phyloP scores from a whole-genome alignment of 179 eudicot species.

The Beta corolliflora region DNA sequence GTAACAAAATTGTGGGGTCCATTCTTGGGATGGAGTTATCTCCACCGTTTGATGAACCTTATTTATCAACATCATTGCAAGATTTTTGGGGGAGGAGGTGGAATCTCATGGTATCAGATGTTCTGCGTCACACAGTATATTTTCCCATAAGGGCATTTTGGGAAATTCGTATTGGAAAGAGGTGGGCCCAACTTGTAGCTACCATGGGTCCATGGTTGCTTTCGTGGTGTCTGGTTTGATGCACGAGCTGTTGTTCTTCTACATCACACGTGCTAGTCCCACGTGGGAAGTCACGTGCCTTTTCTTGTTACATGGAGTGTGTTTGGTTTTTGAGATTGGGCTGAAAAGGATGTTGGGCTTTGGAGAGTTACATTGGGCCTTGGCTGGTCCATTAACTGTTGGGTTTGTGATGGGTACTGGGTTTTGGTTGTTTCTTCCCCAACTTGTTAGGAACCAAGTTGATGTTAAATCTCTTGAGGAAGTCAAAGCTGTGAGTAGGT shows the following conservation, averaged over 20 bases:
- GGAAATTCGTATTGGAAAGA: slow-evolving; percentile 20
- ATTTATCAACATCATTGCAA: slow-evolving; percentile 60
- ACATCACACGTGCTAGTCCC: slow-evolving; percentile 51
- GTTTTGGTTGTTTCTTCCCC: slow-evolving; percentile 74
- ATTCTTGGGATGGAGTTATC: slow-evolving; percentile 33
- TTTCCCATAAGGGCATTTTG: slow-evolving; percentile 36
- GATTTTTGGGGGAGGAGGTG: slow-evolving; percentile 80
- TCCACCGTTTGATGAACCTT: slow-evolving; percentile 64
- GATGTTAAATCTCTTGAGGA: slow-evolving; percentile 56
- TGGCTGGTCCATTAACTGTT: slow-evolving; percentile 39
- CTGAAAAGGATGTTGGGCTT: slow-evolving; percentile 38
- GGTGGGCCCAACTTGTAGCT: slow-evolving; percentile 36
- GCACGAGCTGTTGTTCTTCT: slow-evolving; percentile 65
- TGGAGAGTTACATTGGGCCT: slow-evolving; percentile 30
- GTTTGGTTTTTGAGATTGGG: slow-evolving; percentile 44
- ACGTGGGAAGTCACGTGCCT: slow-evolving; percentile 69
- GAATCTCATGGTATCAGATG: slow-evolving; percentile 63
- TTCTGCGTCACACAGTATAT: slow-evolving; percentile 55
- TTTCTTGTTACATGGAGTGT: slow-evolving; percentile 62
- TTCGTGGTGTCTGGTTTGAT: slow-evolving; percentile 64
- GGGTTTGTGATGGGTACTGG: slow-evolving; percentile 64
- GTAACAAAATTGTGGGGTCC: slow-evolving; percentile 13
- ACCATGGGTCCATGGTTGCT: slow-evolving; percentile 43
- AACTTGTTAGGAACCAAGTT: slow-evolving; percentile 45
- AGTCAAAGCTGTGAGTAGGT: slow-evolving; percentile 29